Evolutionary conservation across 768 basidiomycete species (phyloP).

Genomic region (Dendrothele bispora): DNA sequence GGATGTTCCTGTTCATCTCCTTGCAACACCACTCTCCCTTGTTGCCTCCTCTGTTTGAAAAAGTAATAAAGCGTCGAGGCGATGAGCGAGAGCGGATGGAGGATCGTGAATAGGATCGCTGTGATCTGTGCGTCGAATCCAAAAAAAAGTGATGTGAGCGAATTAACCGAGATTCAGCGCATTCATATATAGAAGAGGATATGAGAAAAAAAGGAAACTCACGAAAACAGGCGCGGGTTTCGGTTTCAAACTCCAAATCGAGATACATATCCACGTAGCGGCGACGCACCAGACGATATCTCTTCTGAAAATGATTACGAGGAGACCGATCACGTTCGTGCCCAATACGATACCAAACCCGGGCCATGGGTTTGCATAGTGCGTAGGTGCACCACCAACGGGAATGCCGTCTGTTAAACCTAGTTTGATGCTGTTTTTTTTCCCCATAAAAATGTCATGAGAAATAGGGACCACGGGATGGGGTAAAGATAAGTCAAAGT

Average conservation of each 20-base stretch:
- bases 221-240: conserved; percentile 70
- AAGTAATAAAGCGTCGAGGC: not conserved
- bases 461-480: not conserved
- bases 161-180: too few relatives aligned
- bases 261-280: conserved; percentile 71
- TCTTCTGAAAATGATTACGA: conserved; percentile 53
- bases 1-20: conserved; percentile 3
- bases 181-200: too few relatives aligned
- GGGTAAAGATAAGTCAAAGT: too few relatives aligned
- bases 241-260: conserved; percentile 58
- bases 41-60: not conserved
- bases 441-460: not conserved
- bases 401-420: conserved; percentile 57
- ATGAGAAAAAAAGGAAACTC: conserved; percentile 23
- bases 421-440: conserved; percentile 58
- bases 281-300: conserved; percentile 79
- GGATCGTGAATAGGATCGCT: conserved; percentile 58
- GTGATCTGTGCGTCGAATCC: conserved; percentile 43
- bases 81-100: conserved; percentile 57
- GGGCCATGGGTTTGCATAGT: conserved; percentile 63
- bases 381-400: conserved; percentile 43
- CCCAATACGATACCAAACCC: conserved; percentile 69
- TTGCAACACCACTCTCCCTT: not conserved
- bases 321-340: conserved; percentile 58
- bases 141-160: not conserved